phyloP scores from a whole-genome alignment of 2,329 filamentous ascomycete species.

The Pseudogymnoascus sp. region DNA sequence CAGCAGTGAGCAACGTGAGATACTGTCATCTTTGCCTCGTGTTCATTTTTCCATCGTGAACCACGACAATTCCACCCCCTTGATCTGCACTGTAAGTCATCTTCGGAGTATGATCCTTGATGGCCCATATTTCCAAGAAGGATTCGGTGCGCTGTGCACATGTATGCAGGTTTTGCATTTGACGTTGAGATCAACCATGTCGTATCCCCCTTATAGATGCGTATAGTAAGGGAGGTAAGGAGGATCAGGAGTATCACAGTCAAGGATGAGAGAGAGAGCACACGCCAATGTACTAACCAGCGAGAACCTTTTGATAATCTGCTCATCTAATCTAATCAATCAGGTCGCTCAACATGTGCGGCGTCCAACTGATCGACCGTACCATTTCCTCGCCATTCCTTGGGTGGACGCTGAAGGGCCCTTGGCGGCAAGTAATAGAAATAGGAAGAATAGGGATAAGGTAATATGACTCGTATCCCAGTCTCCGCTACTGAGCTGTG shows the following conservation, averaged over 20 bases:
- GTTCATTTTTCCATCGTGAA: neutral
- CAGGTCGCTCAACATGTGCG: neutral
- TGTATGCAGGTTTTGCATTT: neutral
- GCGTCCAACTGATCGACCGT: neutral
- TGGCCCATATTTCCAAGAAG: slow-evolving; percentile 5
- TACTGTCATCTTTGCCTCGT: neutral
- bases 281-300: neutral
- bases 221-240: neutral
- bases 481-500: neutral
- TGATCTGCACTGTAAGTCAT: neutral
- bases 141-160: slow-evolving; percentile 3
- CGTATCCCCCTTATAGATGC: neutral
- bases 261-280: neutral
- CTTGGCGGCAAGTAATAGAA: neutral
- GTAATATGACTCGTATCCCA: neutral
- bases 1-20: neutral
- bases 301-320: neutral
- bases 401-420: neutral
- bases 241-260: neutral
- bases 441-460: neutral
- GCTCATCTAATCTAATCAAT: neutral
- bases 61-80: neutral
- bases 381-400: neutral
- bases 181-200: neutral
- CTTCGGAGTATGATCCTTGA: neutral